Conservation (phyloP, 352 stramenopile species). For the Pythium pectinolyticum region DNA sequence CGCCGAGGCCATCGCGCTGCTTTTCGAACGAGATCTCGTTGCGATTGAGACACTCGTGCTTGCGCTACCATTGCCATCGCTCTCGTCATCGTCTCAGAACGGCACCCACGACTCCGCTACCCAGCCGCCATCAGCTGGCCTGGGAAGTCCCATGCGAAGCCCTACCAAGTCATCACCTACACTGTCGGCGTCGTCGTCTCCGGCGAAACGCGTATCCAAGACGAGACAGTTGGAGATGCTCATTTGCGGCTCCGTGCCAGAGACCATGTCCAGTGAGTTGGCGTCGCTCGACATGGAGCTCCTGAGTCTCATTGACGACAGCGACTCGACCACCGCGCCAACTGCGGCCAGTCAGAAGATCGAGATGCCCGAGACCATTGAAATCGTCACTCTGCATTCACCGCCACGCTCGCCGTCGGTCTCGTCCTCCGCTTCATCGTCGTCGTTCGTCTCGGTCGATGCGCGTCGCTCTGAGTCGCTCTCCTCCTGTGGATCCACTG, state of each 20-base stretch:
- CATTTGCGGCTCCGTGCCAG: conserved; percentile 22
- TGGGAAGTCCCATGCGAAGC: conserved; percentile 19
- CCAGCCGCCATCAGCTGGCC: not conserved
- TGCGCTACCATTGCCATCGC: conserved; percentile 30
- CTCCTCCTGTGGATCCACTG: conserved; percentile 4
- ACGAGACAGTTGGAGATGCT: conserved; percentile 32
- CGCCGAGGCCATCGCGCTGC: conserved; percentile 38
- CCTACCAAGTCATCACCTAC: conserved; percentile 10
- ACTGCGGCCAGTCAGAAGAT: not conserved
- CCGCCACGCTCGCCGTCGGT: not conserved
- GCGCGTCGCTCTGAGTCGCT: conserved; percentile 14
- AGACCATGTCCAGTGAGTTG: conserved; percentile 2
- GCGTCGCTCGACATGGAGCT: conserved; percentile 19
- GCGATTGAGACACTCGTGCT: conserved; percentile 39
- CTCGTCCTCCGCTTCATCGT: not conserved
- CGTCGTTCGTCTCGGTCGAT: not conserved
- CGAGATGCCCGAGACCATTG: not conserved
- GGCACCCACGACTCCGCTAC: not conserved
- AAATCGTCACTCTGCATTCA: conserved; percentile 9
- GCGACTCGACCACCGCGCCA: too few species aligned
- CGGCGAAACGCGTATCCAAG: conserved; percentile 15
- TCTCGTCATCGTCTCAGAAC: conserved; percentile 31
- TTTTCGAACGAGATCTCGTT: conserved; percentile 57
- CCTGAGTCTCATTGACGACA: conserved; percentile 2
- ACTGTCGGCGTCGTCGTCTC: not conserved